A percentile compares a stretch with the other conserved stretches of the same genome.
phyloP scores from a whole-genome alignment of 192 early-diverging fungal genomes.

The Rhizoclosmatium globosum region DNA sequence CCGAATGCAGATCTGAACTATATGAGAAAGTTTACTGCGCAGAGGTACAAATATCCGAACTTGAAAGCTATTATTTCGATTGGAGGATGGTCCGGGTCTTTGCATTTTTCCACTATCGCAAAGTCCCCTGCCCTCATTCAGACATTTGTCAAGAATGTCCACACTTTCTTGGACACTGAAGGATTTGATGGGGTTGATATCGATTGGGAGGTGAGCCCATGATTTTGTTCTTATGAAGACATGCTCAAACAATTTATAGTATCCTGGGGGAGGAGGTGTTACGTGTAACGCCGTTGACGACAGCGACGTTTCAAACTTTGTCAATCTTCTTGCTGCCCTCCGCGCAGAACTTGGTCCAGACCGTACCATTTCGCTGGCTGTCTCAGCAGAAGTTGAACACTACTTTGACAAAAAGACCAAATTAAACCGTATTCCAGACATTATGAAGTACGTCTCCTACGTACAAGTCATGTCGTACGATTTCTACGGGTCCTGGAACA shows the following conservation, averaged over 20 bases:
- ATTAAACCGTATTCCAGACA: constrained; percentile 13
- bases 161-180: constrained; percentile 12
- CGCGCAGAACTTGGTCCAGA: constrained; percentile 24
- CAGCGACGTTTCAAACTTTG: constrained; percentile 15
- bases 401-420: constrained; percentile 3
- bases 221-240: not conserved
- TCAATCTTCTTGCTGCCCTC: not conserved
- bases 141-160: constrained; percentile 13
- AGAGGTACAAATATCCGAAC: constrained; percentile 23
- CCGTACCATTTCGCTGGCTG: constrained; percentile 24
- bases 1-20: not conserved
- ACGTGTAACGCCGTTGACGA: constrained; percentile 15
- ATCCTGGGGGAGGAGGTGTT: constrained; percentile 20
- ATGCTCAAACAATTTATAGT: not conserved
- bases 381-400: constrained; percentile 12
- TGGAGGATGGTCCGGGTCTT: constrained; percentile 29
- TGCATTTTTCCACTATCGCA: constrained; percentile 19
- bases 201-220: not conserved
- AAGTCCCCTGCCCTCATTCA: not conserved
- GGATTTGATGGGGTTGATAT: constrained; percentile 27
- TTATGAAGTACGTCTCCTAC: constrained; percentile 22
- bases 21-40: not conserved
- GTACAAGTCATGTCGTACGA: constrained; percentile 32
- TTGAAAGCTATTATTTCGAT: constrained; percentile 15
- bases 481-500: constrained; percentile 28